A percentile compares a stretch with the other conserved stretches of the same genome.
These are phyloP conservation scores for Corynespora cassiicola DNA, from an alignment of 2,329 filamentous ascomycete species.

Conservation along the genomic window DNA sequence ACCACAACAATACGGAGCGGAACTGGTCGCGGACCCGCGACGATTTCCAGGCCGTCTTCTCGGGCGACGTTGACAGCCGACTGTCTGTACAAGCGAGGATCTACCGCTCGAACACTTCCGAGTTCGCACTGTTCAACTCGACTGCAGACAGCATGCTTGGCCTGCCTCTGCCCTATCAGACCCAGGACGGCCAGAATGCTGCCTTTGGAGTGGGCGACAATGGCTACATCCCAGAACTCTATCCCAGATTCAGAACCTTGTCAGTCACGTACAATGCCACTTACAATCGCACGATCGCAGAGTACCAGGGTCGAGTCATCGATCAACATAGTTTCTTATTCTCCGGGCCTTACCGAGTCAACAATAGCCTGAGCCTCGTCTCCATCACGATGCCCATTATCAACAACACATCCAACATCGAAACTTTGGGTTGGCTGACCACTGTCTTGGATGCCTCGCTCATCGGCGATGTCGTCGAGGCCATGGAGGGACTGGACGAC, in stretches of 20 bases:
- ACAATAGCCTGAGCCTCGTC: constrained; percentile 75
- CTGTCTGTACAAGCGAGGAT: constrained; percentile 74
- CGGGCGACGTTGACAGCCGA: constrained; percentile 56
- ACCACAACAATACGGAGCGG: constrained; percentile 57
- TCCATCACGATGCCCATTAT: constrained; percentile 83
- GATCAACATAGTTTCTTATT: constrained; percentile 66
- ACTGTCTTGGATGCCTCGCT: constrained; percentile 73
- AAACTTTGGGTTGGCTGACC: constrained; percentile 84
- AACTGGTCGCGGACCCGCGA: constrained; percentile 67
- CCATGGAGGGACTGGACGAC: constrained; percentile 72
- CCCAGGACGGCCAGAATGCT: constrained; percentile 64
- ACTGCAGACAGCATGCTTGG: constrained; percentile 55
- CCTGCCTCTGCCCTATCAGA: constrained; percentile 69
- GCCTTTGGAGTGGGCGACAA: constrained; percentile 65
- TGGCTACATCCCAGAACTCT: constrained; percentile 77
- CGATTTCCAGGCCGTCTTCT: constrained; percentile 77
- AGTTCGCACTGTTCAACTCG: constrained; percentile 43
- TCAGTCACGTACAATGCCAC: constrained; percentile 41
- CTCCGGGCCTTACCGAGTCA: constrained; percentile 76
- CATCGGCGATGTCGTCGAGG: constrained; percentile 67
- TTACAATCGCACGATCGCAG: constrained; percentile 44
- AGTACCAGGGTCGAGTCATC: constrained; percentile 52
- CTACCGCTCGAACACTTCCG: constrained; percentile 72
- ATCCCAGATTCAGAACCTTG: constrained; percentile 77
- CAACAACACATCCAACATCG: constrained; percentile 65